Evolutionary conservation across 805 yeast genomes (phyloP).

Genomic region (Wickerhamomyces canadensis): DNA sequence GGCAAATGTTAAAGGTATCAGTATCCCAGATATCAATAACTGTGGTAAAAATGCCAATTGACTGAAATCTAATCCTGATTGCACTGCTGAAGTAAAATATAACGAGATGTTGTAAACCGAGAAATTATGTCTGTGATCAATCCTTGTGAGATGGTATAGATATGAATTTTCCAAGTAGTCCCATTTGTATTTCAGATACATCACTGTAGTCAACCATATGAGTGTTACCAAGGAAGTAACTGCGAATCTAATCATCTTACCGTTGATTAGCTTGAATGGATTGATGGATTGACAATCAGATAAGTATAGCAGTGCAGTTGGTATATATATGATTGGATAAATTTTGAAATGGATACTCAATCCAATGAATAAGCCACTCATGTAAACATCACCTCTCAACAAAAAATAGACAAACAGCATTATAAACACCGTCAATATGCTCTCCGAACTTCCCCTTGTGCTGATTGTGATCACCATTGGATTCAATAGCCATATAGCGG

Average conservation of each 20-base stretch:
- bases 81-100: conserved; percentile 48
- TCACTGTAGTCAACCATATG: conserved; percentile 39
- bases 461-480: conserved; percentile 94
- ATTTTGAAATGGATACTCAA: conserved; percentile 81
- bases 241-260: conserved; percentile 36
- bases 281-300: conserved; percentile 19
- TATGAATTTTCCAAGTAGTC: conserved; percentile 77
- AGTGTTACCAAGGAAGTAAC: conserved; percentile 39
- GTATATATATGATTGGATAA: conserved; percentile 85
- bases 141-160: conserved; percentile 72
- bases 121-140: conserved; percentile 95
- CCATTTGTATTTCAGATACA: conserved; percentile 67
- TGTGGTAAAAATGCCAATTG: conserved; percentile 83
- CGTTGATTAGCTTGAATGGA: conserved; percentile 30
- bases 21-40: conserved; percentile 47
- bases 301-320: conserved; percentile 54
- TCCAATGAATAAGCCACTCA: conserved; percentile 32
- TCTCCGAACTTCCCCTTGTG: conserved; percentile 91
- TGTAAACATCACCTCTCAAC: conserved; percentile 28
- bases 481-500: conserved; percentile 79
- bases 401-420: conserved; percentile 50
- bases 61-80: conserved; percentile 29
- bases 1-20: conserved; percentile 51
- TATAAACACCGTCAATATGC: conserved; percentile 74
- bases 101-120: conserved; percentile 77